Percentiles rank a stretch among this genome's conserved stretches.
Evolutionary conservation across 441 rosid species (phyloP).

Genomic region (Hypseocharis bilobata): DNA sequence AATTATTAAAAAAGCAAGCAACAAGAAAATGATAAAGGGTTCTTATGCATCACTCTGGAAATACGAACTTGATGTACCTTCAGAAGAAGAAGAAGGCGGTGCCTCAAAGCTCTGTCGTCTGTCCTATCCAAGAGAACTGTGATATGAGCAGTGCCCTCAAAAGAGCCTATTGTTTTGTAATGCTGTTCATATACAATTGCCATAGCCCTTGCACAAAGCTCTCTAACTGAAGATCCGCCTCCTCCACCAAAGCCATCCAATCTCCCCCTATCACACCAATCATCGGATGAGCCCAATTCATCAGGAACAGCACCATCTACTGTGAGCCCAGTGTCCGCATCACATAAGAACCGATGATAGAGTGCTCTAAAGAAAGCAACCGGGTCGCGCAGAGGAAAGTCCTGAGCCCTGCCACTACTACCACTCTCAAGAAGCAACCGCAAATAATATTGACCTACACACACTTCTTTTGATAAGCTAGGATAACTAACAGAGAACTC

Average conservation of each 20-base stretch:
- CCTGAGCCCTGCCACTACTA: constrained; percentile 82
- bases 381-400: constrained; percentile 96
- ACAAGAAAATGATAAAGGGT: not conserved
- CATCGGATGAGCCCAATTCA: constrained; percentile 92
- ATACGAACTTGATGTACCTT: constrained; percentile 43
- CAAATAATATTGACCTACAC: constrained; percentile 97
- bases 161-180: constrained; percentile 65
- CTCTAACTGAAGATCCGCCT: constrained; percentile 94
- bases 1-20: too few species aligned
- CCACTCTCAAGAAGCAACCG: constrained; percentile 96
- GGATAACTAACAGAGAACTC: constrained; percentile 85
- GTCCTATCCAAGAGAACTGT: constrained; percentile 94
- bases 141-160: constrained; percentile 93
- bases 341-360: constrained; percentile 95
- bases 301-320: constrained; percentile 93
- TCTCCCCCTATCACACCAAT: constrained; percentile 99
- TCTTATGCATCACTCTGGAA: not conserved
- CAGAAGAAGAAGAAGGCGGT: constrained; percentile 84
- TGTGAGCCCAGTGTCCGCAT: constrained; percentile 94
- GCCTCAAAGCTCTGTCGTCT: constrained; percentile 94
- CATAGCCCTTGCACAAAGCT: constrained; percentile 99
- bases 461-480: constrained; percentile 96
- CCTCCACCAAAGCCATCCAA: constrained; percentile 99
- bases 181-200: constrained; percentile 97
- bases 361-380: constrained; percentile 96